These are phyloP conservation scores for Helicocarpus griseus DNA, from an alignment of 2,329 filamentous ascomycete genomes.

Conservation along the genomic window DNA sequence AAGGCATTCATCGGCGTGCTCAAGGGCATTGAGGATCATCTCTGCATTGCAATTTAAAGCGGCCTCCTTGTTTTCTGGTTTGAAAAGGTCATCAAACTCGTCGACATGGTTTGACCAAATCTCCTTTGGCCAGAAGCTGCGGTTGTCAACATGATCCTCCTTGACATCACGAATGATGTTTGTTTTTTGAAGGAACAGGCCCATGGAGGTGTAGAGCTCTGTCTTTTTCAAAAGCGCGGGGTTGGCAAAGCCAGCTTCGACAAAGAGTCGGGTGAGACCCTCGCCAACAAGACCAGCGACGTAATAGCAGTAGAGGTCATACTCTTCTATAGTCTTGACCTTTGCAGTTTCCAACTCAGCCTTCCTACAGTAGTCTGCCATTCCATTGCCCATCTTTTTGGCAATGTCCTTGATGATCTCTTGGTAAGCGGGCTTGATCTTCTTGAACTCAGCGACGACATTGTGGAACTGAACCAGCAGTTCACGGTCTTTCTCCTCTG, in stretches of 20 bases:
- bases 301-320: constrained; percentile 96
- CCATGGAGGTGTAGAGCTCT: constrained; percentile 87
- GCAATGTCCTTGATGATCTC: constrained; percentile 88
- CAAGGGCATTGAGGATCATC: constrained; percentile 85
- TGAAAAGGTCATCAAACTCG: constrained; percentile 81
- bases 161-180: constrained; percentile 96
- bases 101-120: constrained; percentile 95
- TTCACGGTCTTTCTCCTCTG: constrained; percentile 88
- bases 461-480: constrained; percentile 86
- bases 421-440: constrained; percentile 74
- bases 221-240: constrained; percentile 69
- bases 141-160: constrained; percentile 79
- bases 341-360: constrained; percentile 65
- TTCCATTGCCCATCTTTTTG: constrained; percentile 91
- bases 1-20: constrained; percentile 84
- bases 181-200: constrained; percentile 92
- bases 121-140: constrained; percentile 90
- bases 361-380: constrained; percentile 90
- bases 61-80: constrained; percentile 63
- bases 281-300: constrained; percentile 98
- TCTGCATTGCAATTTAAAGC: constrained; percentile 82
- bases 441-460: constrained; percentile 76
- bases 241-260: constrained; percentile 78
- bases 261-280: constrained; percentile 81
- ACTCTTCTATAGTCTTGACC: constrained; percentile 75